Base-by-base conservation (phyloP, 257 asterid species). In the Jacaranda mimosifolia region DNA sequence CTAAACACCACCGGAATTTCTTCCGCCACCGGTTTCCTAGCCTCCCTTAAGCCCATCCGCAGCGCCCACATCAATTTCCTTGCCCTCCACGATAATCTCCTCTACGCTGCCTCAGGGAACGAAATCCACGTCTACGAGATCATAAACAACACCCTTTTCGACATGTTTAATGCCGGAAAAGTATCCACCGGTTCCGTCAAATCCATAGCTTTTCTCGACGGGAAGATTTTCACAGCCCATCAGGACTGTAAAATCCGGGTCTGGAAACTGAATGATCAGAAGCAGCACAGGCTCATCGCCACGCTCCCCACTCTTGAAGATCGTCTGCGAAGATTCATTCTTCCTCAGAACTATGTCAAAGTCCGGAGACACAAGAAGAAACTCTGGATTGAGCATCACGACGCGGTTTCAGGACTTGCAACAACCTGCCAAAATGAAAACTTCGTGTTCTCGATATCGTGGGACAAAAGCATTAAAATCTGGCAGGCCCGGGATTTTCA, bases 321-420 rank as follows among this genome's bases (percentile, higher is more conserved):
- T 48, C 86, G 93, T 0, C 63, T 91, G 38, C 53, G 81, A 4
- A 75, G 84, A 56, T 84, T 85, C 70, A 42, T 87, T 1, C 81
- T 91, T 8, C 97, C 97, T 0, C 82, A 70, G 5, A 94, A 83
- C 76, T 88, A 92, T 80, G 85, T 86, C 36, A 80, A 56, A 12
- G 88, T 94, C 59, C 77, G 97, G 21, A 81, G 98, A 17, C 97
- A 92, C 76, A 85, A 70, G 85, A 90, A 65, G 68, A 86, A 84
- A 19, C 84, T 94, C 32, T 91, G 97, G 97, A 85, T 92, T 0
- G 88, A 92, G 70, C 98, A 94, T 68, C 87, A 87, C 71, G 99
- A 94, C 73, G 83, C 91, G 62, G 91, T 94, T 2, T 92, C 98
- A 0, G 91, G 91, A 3, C 77, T 94, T 14, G 88, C 90, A 0